Evolutionary conservation across 768 basidiomycete species (phyloP).

Genomic region (Mycena vitilis): DNA sequence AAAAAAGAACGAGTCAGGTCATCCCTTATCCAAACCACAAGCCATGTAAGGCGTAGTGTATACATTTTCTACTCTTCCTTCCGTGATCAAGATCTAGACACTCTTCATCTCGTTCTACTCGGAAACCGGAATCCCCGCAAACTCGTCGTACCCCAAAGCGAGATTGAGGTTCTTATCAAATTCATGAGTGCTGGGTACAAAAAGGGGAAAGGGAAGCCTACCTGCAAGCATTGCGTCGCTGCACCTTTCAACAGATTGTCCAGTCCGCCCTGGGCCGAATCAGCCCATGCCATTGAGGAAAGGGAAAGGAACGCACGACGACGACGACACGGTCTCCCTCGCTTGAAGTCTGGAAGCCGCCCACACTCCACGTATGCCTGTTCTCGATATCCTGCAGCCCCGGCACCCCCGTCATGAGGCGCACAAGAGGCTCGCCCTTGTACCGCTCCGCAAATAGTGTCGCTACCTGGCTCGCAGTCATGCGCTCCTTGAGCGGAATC

Average conservation of each 20-base stretch:
- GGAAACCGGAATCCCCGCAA: constrained; percentile 74
- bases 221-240: constrained; percentile 98
- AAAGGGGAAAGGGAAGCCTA: constrained; percentile 48
- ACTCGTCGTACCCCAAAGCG: constrained; percentile 88
- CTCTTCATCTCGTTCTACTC: constrained; percentile 17
- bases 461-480: constrained; percentile 79
- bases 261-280: constrained; percentile 76
- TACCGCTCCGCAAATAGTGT: constrained; percentile 85
- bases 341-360: constrained; percentile 94
- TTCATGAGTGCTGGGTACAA: constrained; percentile 9
- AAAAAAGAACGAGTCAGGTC: too few species aligned
- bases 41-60: background rate
- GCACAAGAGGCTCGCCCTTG: constrained; percentile 76
- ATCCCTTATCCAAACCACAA: too few species aligned
- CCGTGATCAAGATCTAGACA: background rate
- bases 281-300: constrained; percentile 5
- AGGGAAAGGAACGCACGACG: constrained; percentile 68
- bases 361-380: constrained; percentile 90
- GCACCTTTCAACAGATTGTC: constrained; percentile 98
- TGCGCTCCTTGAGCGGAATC: constrained; percentile 75
- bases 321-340: constrained; percentile 91
- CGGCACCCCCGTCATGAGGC: constrained; percentile 76
- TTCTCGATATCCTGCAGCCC: constrained; percentile 79
- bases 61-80: constrained; percentile 20
- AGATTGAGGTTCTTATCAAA: constrained; percentile 84